These are phyloP conservation scores for Allomyces macrogynus DNA, from an alignment of 192 early-diverging fungal genomes.

Conservation along the genomic window DNA sequence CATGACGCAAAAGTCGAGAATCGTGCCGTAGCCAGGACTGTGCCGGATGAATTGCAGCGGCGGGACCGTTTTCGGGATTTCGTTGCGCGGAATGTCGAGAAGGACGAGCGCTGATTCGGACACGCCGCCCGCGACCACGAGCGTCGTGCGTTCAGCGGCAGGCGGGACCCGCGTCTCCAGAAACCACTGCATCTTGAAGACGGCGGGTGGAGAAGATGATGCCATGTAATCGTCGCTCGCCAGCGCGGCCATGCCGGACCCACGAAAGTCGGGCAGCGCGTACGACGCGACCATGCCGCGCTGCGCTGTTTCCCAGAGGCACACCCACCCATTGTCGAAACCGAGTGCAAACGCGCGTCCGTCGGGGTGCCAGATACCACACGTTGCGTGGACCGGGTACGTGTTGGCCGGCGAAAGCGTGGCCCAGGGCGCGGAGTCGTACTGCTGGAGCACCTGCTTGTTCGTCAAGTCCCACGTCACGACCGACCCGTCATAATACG, in stretches of 20 bases:
- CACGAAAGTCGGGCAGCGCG: too few relatives aligned
- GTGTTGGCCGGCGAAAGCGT: background rate
- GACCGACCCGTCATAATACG: background rate
- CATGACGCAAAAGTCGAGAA: background rate
- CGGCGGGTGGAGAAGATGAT: background rate
- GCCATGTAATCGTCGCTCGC: background rate
- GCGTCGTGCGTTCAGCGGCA: background rate
- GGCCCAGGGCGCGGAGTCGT: background rate
- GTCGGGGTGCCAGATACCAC: background rate
- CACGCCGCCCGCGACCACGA: background rate
- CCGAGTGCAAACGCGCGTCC: background rate
- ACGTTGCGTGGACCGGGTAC: background rate
- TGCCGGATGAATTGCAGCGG: background rate
- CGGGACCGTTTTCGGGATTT: too few relatives aligned
- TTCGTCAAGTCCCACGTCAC: background rate
- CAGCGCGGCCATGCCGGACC: background rate
- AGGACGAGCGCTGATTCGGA: background rate
- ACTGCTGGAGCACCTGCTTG: background rate
- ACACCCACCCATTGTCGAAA: background rate
- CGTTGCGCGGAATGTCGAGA: background rate
- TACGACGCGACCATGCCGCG: too few relatives aligned
- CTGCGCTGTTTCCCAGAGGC: background rate
- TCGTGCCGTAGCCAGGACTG: background rate
- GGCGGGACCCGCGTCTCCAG: background rate
- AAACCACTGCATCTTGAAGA: background rate